Percentiles rank a stretch among this genome's conserved stretches.
Evolutionary conservation across 1,284 basidiomycete genomes (phyloP).

Genomic region (Malassezia restricta): DNA sequence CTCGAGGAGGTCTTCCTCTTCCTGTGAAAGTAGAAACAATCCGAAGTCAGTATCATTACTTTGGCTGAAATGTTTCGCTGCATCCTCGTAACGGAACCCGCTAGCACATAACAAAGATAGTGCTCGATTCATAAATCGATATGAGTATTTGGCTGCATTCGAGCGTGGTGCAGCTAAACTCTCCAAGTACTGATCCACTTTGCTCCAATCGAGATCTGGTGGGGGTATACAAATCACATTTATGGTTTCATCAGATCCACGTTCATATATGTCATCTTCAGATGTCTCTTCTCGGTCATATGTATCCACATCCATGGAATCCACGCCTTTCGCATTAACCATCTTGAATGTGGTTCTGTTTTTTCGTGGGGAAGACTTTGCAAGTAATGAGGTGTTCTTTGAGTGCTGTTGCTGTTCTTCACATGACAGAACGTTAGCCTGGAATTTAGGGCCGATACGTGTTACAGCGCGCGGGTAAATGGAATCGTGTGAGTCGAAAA

Average conservation of each 20-base stretch:
- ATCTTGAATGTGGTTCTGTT: too few relatives aligned
- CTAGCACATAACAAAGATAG: conserved; percentile 59
- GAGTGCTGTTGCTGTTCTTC: conserved; percentile 15
- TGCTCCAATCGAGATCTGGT: conserved; percentile 20
- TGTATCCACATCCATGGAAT: too few relatives aligned
- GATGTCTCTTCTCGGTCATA: not conserved
- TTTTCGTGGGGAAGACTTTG: too few relatives aligned
- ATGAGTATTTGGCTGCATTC: conserved; percentile 51
- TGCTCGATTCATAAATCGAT: conserved; percentile 73
- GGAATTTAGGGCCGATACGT: conserved; percentile 73
- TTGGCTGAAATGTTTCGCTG: not conserved
- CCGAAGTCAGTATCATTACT: conserved; percentile 42
- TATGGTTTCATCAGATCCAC: conserved; percentile 63
- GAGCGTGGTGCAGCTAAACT: conserved; percentile 41
- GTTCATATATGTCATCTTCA: conserved; percentile 48
- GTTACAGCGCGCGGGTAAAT: conserved; percentile 85
- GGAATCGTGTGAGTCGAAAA: conserved; percentile 73
- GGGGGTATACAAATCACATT: conserved; percentile 52
- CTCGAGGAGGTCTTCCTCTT: conserved; percentile 64
- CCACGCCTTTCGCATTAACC: too few relatives aligned
- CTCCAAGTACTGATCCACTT: conserved; percentile 63
- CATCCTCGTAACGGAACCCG: not conserved
- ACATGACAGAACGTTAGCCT: conserved; percentile 51
- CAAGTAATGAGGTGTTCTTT: too few relatives aligned
- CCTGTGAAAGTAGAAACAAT: conserved; percentile 52